Percentiles rank a stretch among this genome's conserved stretches.
phyloP scores from a whole-genome alignment of 1,284 basidiomycete species.

The Pyrrhoderma noxium region DNA sequence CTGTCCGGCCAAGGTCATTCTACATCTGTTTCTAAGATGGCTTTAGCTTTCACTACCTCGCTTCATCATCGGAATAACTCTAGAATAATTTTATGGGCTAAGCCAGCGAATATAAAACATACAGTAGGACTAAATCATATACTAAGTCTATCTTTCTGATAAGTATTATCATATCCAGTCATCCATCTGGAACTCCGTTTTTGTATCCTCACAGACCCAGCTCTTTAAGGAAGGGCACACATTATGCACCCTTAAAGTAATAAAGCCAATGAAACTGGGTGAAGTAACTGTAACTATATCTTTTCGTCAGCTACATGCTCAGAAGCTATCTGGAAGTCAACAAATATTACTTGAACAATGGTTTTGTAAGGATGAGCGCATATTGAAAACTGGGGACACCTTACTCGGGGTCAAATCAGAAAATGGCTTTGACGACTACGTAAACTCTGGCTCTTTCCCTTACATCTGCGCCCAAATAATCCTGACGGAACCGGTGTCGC shows the following conservation, averaged over 20 bases:
- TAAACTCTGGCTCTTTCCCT: background rate
- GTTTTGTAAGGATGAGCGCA: slow-evolving; percentile 7
- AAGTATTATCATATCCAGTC: no score
- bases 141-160: no score
- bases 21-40: no score
- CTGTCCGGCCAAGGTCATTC: no score
- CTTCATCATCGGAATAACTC: no score
- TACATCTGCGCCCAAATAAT: slow-evolving; percentile 31
- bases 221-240: background rate
- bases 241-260: background rate
- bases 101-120: no score
- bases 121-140: no score
- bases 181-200: no score
- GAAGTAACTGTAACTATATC: slow-evolving; percentile 1
- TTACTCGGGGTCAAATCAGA: slow-evolving; percentile 1
- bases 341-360: background rate
- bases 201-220: no score
- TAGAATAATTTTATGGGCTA: no score
- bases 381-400: slow-evolving; percentile 12
- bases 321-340: background rate
- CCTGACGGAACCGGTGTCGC: slow-evolving; percentile 61
- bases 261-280: slow-evolving; percentile 5
- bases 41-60: no score
- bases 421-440: background rate
- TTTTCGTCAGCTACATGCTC: background rate